phyloP scores from a whole-genome alignment of 768 basidiomycete genomes.

The Ramaria sp. region DNA sequence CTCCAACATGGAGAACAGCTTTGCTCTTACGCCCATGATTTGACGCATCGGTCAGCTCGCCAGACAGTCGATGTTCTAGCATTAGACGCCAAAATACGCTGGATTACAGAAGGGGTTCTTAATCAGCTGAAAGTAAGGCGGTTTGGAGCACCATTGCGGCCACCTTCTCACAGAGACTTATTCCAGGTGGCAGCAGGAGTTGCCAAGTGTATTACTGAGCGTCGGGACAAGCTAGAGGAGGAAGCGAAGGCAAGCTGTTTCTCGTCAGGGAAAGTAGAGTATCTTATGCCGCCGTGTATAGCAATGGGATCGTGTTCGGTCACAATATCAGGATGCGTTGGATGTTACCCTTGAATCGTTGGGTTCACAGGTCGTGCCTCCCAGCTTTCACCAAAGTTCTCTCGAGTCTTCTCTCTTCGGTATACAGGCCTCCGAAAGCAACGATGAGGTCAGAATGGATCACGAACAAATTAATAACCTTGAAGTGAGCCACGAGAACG shows the following conservation, averaged over 20 bases:
- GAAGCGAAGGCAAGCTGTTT: constrained; percentile 43
- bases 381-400: constrained; percentile 59
- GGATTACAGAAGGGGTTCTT: constrained; percentile 62
- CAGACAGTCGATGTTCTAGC: constrained; percentile 62
- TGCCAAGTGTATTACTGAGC: constrained; percentile 65
- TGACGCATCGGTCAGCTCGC: constrained; percentile 58
- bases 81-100: constrained; percentile 69
- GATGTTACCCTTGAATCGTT: constrained; percentile 66
- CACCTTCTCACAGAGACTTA: constrained; percentile 31
- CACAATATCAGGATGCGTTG: constrained; percentile 47
- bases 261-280: neutral
- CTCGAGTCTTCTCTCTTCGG: constrained; percentile 71
- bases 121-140: constrained; percentile 62
- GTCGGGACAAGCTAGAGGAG: constrained; percentile 46
- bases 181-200: constrained; percentile 41
- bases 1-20: constrained; percentile 69
- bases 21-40: constrained; percentile 52
- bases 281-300: constrained; percentile 18
- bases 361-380: constrained; percentile 62
- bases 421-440: constrained; percentile 47
- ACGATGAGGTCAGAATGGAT: constrained; percentile 18
- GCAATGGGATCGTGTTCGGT: constrained; percentile 66
- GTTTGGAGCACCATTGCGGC: neutral
- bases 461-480: neutral
- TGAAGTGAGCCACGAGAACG: neutral